phyloP scores from a whole-genome alignment of 2,329 filamentous ascomycete genomes.

The Scleromitrula shiraiana region DNA sequence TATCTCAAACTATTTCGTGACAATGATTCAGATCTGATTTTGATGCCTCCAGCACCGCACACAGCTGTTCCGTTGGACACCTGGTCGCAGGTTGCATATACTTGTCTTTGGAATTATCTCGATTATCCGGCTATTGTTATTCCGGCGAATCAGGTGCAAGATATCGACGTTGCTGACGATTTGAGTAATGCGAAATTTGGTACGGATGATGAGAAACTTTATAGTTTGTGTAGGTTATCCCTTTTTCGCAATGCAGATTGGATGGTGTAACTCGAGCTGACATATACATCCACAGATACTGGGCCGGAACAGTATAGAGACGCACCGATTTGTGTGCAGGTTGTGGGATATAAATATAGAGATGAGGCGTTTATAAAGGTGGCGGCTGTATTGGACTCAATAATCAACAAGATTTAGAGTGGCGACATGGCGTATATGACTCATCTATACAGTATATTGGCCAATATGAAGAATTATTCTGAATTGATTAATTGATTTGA shows the following conservation, averaged over 20 bases:
- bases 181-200: constrained; percentile 24
- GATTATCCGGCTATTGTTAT: not conserved
- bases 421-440: too few relatives aligned
- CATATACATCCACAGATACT: constrained; percentile 23
- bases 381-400: constrained; percentile 22
- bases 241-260: not conserved
- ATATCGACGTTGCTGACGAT: constrained; percentile 23
- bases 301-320: constrained; percentile 25
- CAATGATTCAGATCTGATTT: constrained; percentile 39
- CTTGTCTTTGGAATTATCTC: constrained; percentile 45
- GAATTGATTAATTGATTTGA: too few relatives aligned
- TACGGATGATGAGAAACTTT: constrained; percentile 16
- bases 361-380: constrained; percentile 26
- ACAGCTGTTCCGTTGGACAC: constrained; percentile 38
- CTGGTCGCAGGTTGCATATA: constrained; percentile 33
- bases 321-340: constrained; percentile 25
- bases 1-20: constrained; percentile 12
- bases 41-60: constrained; percentile 44
- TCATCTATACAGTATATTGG: too few relatives aligned
- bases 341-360: constrained; percentile 28
- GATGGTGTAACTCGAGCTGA: constrained; percentile 10
- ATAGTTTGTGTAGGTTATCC: constrained; percentile 22
- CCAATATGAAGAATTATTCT: too few relatives aligned
- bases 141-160: constrained; percentile 20
- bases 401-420: not conserved